Evolutionary conservation across 2,329 filamentous ascomycete genomes (phyloP).

Genomic region (Trichoderma simmonsii): DNA sequence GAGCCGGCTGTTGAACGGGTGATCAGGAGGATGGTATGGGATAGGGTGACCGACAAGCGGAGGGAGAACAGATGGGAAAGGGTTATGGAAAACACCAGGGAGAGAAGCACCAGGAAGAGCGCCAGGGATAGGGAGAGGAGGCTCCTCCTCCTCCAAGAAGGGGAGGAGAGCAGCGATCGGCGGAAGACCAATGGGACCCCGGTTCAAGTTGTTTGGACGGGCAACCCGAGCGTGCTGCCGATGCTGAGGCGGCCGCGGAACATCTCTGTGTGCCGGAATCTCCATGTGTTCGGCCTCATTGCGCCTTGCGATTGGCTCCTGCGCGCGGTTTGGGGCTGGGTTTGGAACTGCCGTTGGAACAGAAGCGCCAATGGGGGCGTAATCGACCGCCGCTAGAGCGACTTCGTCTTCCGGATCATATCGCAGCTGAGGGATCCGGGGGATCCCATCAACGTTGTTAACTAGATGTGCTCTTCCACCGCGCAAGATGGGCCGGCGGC

Average conservation of each 20-base stretch:
- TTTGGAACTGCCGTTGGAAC: neutral
- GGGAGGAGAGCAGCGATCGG: neutral
- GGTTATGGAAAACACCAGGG: too few relatives aligned
- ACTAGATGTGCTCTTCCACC: neutral
- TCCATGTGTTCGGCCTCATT: neutral
- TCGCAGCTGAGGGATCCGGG: neutral
- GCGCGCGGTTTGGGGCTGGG: neutral
- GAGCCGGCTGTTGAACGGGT: neutral
- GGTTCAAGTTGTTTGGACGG: neutral
- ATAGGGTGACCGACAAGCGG: neutral
- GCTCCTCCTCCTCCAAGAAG: neutral
- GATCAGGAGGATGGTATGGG: neutral
- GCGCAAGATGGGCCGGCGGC: neutral
- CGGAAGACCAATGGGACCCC: neutral
- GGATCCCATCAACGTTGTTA: neutral
- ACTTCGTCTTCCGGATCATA: slow-evolving; percentile 1
- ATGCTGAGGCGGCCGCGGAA: neutral
- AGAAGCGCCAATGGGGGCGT: neutral
- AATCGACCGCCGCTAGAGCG: neutral
- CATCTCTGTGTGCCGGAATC: neutral
- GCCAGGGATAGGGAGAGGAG: neutral
- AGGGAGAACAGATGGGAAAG: neutral
- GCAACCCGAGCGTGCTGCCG: neutral
- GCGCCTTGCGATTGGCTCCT: neutral
- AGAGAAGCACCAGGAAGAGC: neutral